Conservation (phyloP, 148 eudicot species). For the Vaccinium corymbosum region DNA sequence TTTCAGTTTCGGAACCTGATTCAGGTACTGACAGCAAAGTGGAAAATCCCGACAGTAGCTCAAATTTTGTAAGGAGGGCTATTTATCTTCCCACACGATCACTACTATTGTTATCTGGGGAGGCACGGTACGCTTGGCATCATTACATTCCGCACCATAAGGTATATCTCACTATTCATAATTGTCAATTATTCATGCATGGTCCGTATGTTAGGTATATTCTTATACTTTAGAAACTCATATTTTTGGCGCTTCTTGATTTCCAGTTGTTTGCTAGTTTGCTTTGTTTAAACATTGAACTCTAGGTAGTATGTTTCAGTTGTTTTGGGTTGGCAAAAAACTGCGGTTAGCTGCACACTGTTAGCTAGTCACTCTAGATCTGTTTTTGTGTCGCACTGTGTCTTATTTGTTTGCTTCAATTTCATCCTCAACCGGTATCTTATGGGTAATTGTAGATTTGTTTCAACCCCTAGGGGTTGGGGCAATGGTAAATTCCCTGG, state of each 20-base stretch:
- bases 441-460: too few species aligned
- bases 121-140: slow-evolving; percentile 96
- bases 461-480: too few species aligned
- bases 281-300: background rate
- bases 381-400: background rate
- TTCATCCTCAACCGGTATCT: background rate
- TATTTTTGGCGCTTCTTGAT: background rate
- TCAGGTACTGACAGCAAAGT: slow-evolving; percentile 26
- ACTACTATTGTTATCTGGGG: slow-evolving; percentile 78
- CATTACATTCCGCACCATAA: slow-evolving; percentile 99
- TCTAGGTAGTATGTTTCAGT: background rate
- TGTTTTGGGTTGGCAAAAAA: background rate
- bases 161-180: slow-evolving; percentile 35
- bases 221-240: background rate
- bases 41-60: slow-evolving; percentile 36
- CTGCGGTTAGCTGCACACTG: background rate
- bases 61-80: slow-evolving; percentile 54
- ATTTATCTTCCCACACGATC: slow-evolving; percentile 91
- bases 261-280: background rate
- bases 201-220: background rate
- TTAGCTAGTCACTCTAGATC: background rate
- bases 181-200: background rate
- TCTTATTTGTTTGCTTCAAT: background rate
- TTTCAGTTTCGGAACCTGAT: slow-evolving; percentile 34
- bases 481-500: too few species aligned